phyloP scores from a whole-genome alignment of 2,329 filamentous ascomycete genomes.

The Fusarium buharicum region DNA sequence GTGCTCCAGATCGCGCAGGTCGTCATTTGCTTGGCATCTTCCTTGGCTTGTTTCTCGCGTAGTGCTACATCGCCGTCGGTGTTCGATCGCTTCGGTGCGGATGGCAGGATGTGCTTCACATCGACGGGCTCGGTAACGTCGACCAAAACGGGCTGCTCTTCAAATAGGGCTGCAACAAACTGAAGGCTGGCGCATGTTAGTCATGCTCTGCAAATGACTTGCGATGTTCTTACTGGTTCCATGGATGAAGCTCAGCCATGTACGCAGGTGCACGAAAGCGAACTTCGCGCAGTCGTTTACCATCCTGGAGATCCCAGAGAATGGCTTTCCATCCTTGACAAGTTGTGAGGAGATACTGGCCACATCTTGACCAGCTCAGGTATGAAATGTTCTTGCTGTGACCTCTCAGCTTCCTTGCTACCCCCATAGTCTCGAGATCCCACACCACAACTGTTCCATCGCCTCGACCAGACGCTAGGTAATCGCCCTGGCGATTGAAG shows the following conservation, averaged over 20 bases:
- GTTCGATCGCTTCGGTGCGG: slow-evolving; percentile 79
- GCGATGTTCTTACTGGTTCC: slow-evolving; percentile 73
- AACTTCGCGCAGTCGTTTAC: slow-evolving; percentile 80
- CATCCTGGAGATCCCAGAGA: slow-evolving; percentile 85
- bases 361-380: slow-evolving; percentile 92
- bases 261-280: slow-evolving; percentile 94
- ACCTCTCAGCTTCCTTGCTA: slow-evolving; percentile 91
- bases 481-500: slow-evolving; percentile 95
- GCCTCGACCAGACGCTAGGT: slow-evolving; percentile 90
- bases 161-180: slow-evolving; percentile 92
- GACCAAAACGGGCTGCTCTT: slow-evolving; percentile 90
- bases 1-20: slow-evolving; percentile 91
- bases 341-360: slow-evolving; percentile 88
- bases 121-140: slow-evolving; percentile 77
- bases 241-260: slow-evolving; percentile 93
- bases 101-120: slow-evolving; percentile 81
- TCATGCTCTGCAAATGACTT: not conserved
- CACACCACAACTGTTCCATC: slow-evolving; percentile 97
- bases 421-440: slow-evolving; percentile 96
- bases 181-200: slow-evolving; percentile 64
- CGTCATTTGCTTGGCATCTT: slow-evolving; percentile 94
- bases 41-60: slow-evolving; percentile 86
- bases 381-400: slow-evolving; percentile 95
- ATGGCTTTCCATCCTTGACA: slow-evolving; percentile 98
- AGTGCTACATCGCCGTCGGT: slow-evolving; percentile 74